Percentiles rank a stretch among this genome's conserved stretches.
phyloP scores from a whole-genome alignment of 352 stramenopile species.

The Pythium pyrilobum region DNA sequence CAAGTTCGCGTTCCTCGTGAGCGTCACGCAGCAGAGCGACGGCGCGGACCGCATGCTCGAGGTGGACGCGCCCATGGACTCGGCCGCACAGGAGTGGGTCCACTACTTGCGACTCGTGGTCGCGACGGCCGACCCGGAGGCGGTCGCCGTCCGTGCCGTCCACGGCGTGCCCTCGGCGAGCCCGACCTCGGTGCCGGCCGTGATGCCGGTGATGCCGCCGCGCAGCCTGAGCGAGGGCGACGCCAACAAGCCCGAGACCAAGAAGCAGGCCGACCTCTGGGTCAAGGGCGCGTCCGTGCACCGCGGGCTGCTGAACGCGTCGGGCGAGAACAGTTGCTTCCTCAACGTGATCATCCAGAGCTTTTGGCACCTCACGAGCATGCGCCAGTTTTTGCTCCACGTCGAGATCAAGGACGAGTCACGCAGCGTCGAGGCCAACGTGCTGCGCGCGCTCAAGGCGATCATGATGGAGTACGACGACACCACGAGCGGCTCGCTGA shows the following conservation, averaged over 20 bases:
- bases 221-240: conserved; percentile 17
- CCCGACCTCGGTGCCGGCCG: neutral
- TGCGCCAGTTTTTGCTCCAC: conserved; percentile 80
- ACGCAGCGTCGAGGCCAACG: conserved; percentile 61
- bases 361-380: conserved; percentile 87
- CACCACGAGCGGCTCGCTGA: conserved; percentile 55
- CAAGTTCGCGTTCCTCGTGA: conserved; percentile 72
- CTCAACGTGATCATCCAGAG: conserved; percentile 90
- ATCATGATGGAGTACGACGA: conserved; percentile 87
- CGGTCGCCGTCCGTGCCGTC: conserved; percentile 1
- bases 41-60: conserved; percentile 75
- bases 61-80: conserved; percentile 54
- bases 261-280: conserved; percentile 70
- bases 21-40: conserved; percentile 60
- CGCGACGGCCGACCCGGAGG: conserved; percentile 30
- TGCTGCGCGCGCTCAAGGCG: conserved; percentile 60
- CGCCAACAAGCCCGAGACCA: conserved; percentile 20
- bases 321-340: conserved; percentile 89
- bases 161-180: neutral
- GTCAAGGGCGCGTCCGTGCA: conserved; percentile 80
- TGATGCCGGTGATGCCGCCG: neutral
- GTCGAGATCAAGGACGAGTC: conserved; percentile 83
- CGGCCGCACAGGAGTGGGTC: conserved; percentile 68
- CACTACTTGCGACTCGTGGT: conserved; percentile 53
- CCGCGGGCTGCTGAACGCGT: conserved; percentile 59